Base-by-base conservation (phyloP, 345 rosid genomes). In the Gossypium bickii region DNA sequence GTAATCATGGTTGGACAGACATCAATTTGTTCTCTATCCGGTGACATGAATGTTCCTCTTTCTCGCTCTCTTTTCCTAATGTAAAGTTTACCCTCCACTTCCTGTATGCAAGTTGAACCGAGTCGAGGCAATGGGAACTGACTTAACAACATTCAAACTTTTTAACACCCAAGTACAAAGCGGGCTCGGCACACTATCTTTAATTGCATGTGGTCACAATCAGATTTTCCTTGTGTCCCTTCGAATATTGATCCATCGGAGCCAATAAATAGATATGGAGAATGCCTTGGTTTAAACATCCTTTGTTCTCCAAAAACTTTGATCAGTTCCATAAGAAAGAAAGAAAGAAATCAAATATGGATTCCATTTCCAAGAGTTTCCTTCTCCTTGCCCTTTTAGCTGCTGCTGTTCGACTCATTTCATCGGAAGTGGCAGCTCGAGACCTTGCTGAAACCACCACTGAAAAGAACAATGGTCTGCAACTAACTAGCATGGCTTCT, bases 351-450 rank as follows among this genome's bases (percentile, higher is more conserved):
- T 16, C n/a, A 49, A 56, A 2, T 5, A 77, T 82, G 84, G 49
- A 58, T 77, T 61, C 81, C n/a, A 74, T 61, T 77, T 62, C 83
- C 15, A 74, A 56, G 61, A 69, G 49, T 20, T 63, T 74, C 67
- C 65, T 77, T 27, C 48, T 63, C 5, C 60, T 82, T 16, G 75
- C 72, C 2, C 66, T 74, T 51, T 57, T 74, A 3, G 66, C 77
- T 0, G 75, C 76, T 18, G 15, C 73, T 11, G 49, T 74, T 12
- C 81, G 77, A 41, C 78, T 79, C 55, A 13, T 80, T 48, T 72
- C 78, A 24, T 68, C 77, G 17, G 70, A 77, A 43, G 82, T 74
- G 12, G 56, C 80, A 7, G 81, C 81, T 29, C 73, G 81, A 64
- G 75, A 78, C 24, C 67, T 73, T 20, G 70, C 83, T 53, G 75